A percentile compares a stretch with the other conserved stretches of the same genome.
Conservation (phyloP, 148 eudicot genomes). For the Talinum fruticosum region DNA sequence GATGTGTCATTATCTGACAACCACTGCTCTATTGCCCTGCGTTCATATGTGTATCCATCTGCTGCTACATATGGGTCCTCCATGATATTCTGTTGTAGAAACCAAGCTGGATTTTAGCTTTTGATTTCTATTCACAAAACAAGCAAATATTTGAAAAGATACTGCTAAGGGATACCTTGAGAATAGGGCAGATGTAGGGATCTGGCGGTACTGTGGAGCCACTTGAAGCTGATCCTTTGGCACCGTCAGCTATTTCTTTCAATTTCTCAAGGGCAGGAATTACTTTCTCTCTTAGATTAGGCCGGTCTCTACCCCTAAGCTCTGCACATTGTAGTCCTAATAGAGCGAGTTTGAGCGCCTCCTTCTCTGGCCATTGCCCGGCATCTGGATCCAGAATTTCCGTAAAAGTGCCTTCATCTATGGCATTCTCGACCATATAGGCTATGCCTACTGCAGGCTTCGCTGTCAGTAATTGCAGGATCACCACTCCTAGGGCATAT, state of each 20-base stretch:
- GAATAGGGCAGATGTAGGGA: slow-evolving; percentile 78
- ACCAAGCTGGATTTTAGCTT: neutral
- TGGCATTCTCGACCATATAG: slow-evolving; percentile 59
- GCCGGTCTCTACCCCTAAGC: slow-evolving; percentile 79
- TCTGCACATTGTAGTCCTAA: slow-evolving; percentile 76
- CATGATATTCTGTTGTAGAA: slow-evolving; percentile 63
- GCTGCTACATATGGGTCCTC: slow-evolving; percentile 91
- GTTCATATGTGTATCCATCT: slow-evolving; percentile 88
- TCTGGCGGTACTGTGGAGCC: slow-evolving; percentile 42
- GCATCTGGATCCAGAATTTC: slow-evolving; percentile 65
- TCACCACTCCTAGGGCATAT: slow-evolving; percentile 89
- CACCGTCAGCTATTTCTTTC: slow-evolving; percentile 58
- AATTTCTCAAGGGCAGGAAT: slow-evolving; percentile 71
- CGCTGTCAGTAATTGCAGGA: slow-evolving; percentile 77
- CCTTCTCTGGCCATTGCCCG: slow-evolving; percentile 77
- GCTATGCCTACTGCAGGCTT: slow-evolving; percentile 68
- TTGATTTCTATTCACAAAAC: neutral
- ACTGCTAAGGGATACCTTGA: slow-evolving; percentile 43
- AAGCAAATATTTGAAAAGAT: neutral
- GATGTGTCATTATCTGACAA: slow-evolving; percentile 54
- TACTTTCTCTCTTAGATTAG: slow-evolving; percentile 58
- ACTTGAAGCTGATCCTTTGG: slow-evolving; percentile 36
- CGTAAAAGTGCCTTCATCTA: slow-evolving; percentile 49
- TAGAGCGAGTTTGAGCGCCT: slow-evolving; percentile 56
- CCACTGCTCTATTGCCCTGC: slow-evolving; percentile 74